Evolutionary conservation across 2,329 filamentous ascomycete genomes (phyloP), one percentile per base, ranked within the genome.

Genomic region (Epichloe hybrida): DNA sequence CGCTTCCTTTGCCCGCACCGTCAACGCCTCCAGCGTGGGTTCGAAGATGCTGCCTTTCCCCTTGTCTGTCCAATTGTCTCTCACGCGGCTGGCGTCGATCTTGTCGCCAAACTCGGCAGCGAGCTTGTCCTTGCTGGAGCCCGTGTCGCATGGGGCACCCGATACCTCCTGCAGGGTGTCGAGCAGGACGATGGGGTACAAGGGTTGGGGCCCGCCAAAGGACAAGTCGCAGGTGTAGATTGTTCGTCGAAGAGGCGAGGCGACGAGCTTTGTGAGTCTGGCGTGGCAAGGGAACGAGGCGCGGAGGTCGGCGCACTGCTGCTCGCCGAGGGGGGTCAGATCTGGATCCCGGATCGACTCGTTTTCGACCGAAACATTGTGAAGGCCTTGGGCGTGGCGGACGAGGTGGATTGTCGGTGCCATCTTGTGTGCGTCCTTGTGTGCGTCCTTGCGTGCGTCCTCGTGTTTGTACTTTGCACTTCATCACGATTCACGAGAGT

Each of bases 131-230:
- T 72, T 66, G 2, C 75, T 66, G 37, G 76, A 81, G 2, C 90
- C 90, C 1, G 79, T 83, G 62, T 95, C 89, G 65, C 88, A 90
- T 1, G 86, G 83, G 34, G 83, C 70, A 49, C 81, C 75, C 4
- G 80, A 84, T 0, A 87, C 81, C 66, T 95, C 90, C 67, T 95
- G 90, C 4, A 88, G 69, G 55, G 86, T 80, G 0, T 88, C 87
- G 12, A 93, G 69, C 1, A 83, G 81, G 23, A 84, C 67, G 48
- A 94, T 75, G 50, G 65, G 65, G 35, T 66, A 64, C 5, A 68
- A 66, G 6, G 57, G 52, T 21, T 72, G 60, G 21, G 36, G 8
- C 48, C 79, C 72, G 17, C 74, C 75, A 65, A 95, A 94, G 44
- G 79, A 76, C 50, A 80, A 69, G 34, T 88, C 73, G 36, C 84